phyloP scores from a whole-genome alignment of 257 asterid species.

The Buddleja alternifolia region DNA sequence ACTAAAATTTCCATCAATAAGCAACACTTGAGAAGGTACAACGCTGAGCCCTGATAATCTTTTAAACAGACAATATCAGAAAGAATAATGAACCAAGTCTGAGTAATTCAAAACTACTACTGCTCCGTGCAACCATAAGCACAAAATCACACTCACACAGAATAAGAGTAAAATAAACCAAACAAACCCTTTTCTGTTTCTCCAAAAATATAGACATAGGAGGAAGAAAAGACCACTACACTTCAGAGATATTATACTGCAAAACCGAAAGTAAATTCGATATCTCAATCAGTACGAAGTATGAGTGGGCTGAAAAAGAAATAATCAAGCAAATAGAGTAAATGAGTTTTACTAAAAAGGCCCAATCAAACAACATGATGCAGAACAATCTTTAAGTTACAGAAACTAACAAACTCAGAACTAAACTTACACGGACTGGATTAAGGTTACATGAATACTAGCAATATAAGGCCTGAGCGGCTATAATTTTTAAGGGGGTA shows the following conservation, averaged over 20 bases:
- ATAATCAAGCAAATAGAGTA: not conserved
- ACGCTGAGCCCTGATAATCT: conserved; percentile 36
- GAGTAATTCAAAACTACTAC: conserved; percentile 1
- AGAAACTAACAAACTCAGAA: conserved; percentile 5
- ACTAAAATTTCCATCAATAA: conserved; percentile 42
- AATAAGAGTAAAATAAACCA: not conserved
- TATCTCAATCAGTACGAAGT: not conserved
- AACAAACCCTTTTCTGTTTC: not conserved
- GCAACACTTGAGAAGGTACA: conserved; percentile 42
- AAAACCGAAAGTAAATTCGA: conserved; percentile 11
- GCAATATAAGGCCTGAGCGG: conserved; percentile 8
- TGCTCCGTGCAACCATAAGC: conserved; percentile 8
- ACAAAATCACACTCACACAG: not conserved
- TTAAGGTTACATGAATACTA: not conserved
- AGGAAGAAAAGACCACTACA: conserved; percentile 1
- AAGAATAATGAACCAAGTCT: conserved; percentile 18
- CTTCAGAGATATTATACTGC: not conserved
- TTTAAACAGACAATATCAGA: conserved; percentile 37
- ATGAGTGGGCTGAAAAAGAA: not conserved
- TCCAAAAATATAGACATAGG: not conserved
- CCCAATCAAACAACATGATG: conserved; percentile 9
- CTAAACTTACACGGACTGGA: not conserved
- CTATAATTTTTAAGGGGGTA: not conserved
- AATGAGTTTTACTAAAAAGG: not conserved
- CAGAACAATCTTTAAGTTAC: not conserved